These are phyloP conservation scores for Taphrina flavorubra DNA, from an alignment of 1,139 yeast species.

Conservation along the genomic window DNA sequence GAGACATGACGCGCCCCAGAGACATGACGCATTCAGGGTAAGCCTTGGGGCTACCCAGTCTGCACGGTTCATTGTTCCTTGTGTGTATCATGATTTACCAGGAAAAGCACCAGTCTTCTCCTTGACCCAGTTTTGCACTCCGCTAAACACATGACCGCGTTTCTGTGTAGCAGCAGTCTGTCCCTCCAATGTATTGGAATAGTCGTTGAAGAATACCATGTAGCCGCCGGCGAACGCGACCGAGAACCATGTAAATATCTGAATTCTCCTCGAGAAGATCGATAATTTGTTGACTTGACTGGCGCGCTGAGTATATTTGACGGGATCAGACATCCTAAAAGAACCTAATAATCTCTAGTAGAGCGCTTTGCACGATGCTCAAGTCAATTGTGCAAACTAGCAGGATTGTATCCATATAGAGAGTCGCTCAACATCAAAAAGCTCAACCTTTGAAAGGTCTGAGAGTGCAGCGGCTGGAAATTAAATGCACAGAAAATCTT, in stretches of 20 bases:
- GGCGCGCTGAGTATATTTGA: conserved; percentile 19
- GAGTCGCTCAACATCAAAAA: too few species aligned
- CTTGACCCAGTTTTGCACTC: conserved; percentile 31
- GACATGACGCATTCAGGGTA: too few species aligned
- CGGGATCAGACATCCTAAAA: conserved; percentile 9
- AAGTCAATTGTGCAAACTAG: too few species aligned
- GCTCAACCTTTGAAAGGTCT: too few species aligned
- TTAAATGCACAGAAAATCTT: too few species aligned
- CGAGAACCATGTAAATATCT: conserved; percentile 36
- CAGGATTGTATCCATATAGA: too few species aligned
- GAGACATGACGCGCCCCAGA: too few species aligned
- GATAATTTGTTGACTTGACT: conserved; percentile 17
- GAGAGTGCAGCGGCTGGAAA: too few species aligned
- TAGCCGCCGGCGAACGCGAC: conserved; percentile 38
- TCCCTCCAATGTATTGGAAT: conserved; percentile 8
- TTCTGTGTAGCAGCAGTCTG: conserved; percentile 11
- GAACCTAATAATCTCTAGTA: neutral
- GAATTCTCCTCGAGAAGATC: conserved; percentile 28
- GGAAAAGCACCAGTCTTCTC: neutral
- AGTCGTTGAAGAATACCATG: conserved; percentile 38
- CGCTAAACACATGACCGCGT: conserved; percentile 28
- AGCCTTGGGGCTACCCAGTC: too few species aligned
- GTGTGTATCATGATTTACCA: neutral
- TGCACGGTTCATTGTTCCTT: too few species aligned
- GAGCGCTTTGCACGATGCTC: neutral